Percentiles rank a stretch among this genome's conserved stretches.
Evolutionary conservation across 257 asterid genomes (phyloP).

Genomic region (Gentiana straminea): DNA sequence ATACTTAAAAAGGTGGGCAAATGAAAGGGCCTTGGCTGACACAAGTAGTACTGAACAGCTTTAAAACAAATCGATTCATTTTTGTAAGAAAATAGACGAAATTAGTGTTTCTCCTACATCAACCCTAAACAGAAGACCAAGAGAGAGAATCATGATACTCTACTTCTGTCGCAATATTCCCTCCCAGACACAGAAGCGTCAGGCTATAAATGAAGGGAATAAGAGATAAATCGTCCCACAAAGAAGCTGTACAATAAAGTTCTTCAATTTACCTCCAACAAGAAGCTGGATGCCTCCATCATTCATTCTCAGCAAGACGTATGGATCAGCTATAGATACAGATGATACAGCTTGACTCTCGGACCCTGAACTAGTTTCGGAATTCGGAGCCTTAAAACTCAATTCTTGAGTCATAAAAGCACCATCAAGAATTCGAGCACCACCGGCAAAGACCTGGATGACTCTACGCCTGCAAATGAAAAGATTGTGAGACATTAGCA

Average conservation of each 20-base stretch:
- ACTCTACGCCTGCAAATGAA: slow-evolving; percentile 69
- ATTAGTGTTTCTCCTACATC: no score
- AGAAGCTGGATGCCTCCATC: slow-evolving; percentile 96
- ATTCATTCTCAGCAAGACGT: slow-evolving; percentile 76
- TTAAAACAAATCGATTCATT: no score
- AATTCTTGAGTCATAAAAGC: slow-evolving; percentile 93
- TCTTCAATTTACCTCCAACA: slow-evolving; percentile 64
- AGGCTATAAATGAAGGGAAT: no score
- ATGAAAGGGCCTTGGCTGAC: no score
- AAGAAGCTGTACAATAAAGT: neutral
- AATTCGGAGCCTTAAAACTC: slow-evolving; percentile 61
- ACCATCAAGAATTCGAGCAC: slow-evolving; percentile 97
- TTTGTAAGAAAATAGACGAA: no score
- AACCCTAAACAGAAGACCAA: no score
- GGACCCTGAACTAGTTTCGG: slow-evolving; percentile 60
- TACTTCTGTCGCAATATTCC: no score
- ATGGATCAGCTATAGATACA: slow-evolving; percentile 95
- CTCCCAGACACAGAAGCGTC: no score
- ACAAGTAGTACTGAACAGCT: no score
- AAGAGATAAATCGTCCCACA: neutral
- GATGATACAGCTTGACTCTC: slow-evolving; percentile 58
- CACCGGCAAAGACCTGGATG: slow-evolving; percentile 80
- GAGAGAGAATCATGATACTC: no score
- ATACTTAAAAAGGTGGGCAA: no score
- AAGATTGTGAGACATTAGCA: slow-evolving; percentile 13